Evolutionary conservation across 345 rosid species (phyloP), one percentile per base, ranked within the genome.

Genomic region (Pistacia vera): DNA sequence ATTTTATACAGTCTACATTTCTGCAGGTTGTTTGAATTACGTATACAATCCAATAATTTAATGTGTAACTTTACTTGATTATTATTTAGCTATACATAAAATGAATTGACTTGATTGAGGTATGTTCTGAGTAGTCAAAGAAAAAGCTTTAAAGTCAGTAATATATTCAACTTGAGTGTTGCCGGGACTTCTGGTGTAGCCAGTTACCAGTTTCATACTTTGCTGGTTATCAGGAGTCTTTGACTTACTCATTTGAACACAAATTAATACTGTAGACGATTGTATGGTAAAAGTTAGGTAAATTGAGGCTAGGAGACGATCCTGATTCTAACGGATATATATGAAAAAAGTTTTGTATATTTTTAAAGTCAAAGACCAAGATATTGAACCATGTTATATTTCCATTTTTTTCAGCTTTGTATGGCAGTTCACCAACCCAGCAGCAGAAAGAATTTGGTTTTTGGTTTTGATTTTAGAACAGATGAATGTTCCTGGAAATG

Each of bases 101-200:
- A 41, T 20, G 18, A 28, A 7, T 44, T 14, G 9, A 22, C 12
- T 36, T n/a, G 54, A 68, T 41, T 25, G 25, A 59, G 65, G 71
- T 38, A 57, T 63, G 70, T 75, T 62, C 63, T 61, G 36, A 20
- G 30, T 75, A 81, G 82, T 75, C 82, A 75, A 75, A 36, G 55
- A 67, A 63, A 75, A 33, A 46, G n/a, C 33, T 77, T 60, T 59
- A 67, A 80, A 77, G 80, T 83, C 84, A 75, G 78, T 72, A 44
- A 36, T 18, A 70, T 17, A 68, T 38, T 55, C 75, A 74, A 74
- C 69, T 28, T 36, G 49, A 56, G 63, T 55, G 55, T 36, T 61
- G 16, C 49, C 66, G 30, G 36, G 75, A 55, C 63, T 16, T 55
- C 16, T 36, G 46, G 25, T 44, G 70, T 56, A 68, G 55, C 17